Evolutionary conservation across 179 eudicot species (phyloP), one percentile per base, ranked within the genome.

Genomic region (Beta lomatogona): DNA sequence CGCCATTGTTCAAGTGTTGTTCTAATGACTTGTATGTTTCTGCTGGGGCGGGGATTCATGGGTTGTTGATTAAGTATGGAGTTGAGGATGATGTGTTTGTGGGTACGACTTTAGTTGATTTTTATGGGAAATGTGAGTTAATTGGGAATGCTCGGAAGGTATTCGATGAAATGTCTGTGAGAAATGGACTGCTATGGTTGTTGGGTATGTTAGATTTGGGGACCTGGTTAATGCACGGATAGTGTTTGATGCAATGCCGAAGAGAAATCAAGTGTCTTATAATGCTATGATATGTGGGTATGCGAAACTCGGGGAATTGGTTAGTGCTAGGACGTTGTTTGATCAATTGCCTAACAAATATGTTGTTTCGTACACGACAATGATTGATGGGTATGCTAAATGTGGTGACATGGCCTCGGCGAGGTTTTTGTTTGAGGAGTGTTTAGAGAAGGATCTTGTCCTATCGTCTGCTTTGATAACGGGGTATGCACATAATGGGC

Each of bases 371-470:
- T 90, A 82, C 59, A 86, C 91, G 2, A 81, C 82, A 0, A 64
- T 92, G 92, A 81, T 90, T 79, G 90, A 87, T 86, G 95, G 91
- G 83, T 90, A 80, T 77, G 91, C 88, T 4, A 91, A 87, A 80
- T 52, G 80, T 45, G 93, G 95, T n/a, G 88, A 90, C 54, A 88
- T 91, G 92, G 83, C 41, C 9, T 79, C 85, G 4, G 93, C 95
- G 0, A 83, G 89, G 76, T 64, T 13, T 46, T 85, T 92, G 83
- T 92, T 90, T 86, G 90, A 88, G 10, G 72, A 87, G 19, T 86
- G 89, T 57, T 50, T 52, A 3, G 77, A 84, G 25, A 92, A 85
- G 80, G 93, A 92, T 80, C 19, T 80, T 64, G 76, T 85, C 36
- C 54, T 86, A 3, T 92, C 93, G 95, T 86, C 93, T 4, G 93